Conservation (phyloP, 176 grass and related monocot species). For the Lolium perenne region DNA sequence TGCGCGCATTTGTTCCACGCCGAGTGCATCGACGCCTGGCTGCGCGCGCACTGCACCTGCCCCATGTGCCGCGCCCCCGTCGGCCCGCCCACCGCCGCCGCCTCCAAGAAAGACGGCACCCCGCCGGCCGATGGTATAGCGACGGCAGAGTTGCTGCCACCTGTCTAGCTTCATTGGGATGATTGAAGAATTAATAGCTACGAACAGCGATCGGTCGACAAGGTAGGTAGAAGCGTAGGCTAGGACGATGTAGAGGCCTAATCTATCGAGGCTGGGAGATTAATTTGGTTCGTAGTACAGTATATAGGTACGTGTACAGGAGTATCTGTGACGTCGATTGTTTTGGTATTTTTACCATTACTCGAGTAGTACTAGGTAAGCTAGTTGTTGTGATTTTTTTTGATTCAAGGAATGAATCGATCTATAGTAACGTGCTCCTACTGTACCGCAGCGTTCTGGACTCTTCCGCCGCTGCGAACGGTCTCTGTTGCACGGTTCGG, state of each 20-base stretch:
- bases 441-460: no score
- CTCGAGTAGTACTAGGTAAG: background rate
- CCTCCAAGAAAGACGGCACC: background rate
- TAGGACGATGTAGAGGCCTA: conserved; percentile 31
- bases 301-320: conserved; percentile 12
- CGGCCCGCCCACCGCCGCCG: conserved; percentile 1
- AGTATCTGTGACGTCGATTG: background rate
- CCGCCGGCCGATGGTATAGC: background rate
- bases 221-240: conserved; percentile 8
- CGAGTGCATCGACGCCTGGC: conserved; percentile 77
- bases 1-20: conserved; percentile 77
- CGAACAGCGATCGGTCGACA: background rate
- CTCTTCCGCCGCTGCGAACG: background rate
- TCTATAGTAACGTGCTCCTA: no score
- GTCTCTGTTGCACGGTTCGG: conserved; percentile 26
- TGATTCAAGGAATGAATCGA: no score
- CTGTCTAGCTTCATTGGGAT: conserved; percentile 25
- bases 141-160: conserved; percentile 23
- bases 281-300: conserved; percentile 14
- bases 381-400: background rate
- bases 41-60: conserved; percentile 58
- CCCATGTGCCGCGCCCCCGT: conserved; percentile 72
- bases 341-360: background rate
- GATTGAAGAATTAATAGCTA: conserved; percentile 14
- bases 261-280: conserved; percentile 9